Percentiles rank a stretch among this genome's conserved stretches.
phyloP scores from a whole-genome alignment of 2,329 filamentous ascomycete genomes.

The Trichophyton simii region DNA sequence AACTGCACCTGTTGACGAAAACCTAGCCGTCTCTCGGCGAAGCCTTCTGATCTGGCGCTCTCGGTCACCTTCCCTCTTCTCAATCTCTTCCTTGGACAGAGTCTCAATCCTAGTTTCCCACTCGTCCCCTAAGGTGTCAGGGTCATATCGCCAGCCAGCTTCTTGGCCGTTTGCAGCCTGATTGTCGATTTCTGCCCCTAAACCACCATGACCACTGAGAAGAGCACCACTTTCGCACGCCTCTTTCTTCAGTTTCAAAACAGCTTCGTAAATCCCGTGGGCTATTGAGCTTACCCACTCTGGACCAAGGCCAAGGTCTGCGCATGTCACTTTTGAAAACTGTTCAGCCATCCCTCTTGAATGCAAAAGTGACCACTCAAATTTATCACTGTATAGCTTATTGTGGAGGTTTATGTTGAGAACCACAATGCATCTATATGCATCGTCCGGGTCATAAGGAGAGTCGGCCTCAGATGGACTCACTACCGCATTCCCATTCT shows the following conservation, averaged over 20 bases:
- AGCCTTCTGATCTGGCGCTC: constrained; percentile 80
- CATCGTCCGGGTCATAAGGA: constrained; percentile 79
- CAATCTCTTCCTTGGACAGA: constrained; percentile 89
- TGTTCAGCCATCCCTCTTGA: constrained; percentile 82
- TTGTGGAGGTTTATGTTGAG: constrained; percentile 87
- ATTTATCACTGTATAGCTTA: constrained; percentile 88
- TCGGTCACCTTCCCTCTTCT: constrained; percentile 87
- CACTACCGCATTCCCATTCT: constrained; percentile 20
- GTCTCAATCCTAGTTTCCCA: constrained; percentile 75
- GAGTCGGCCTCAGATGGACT: constrained; percentile 47
- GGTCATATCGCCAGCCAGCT: constrained; percentile 91
- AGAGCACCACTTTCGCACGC: constrained; percentile 84
- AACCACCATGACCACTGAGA: constrained; percentile 58
- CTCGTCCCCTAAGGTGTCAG: constrained; percentile 70
- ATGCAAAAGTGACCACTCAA: constrained; percentile 92
- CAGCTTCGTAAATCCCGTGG: constrained; percentile 93
- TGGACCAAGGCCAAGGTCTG: constrained; percentile 74
- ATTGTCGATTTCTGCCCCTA: constrained; percentile 66
- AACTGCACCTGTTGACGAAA: constrained; percentile 76
- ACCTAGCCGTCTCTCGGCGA: constrained; percentile 79
- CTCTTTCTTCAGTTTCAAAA: constrained; percentile 86
- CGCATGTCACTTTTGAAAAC: constrained; percentile 85
- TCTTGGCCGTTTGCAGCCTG: constrained; percentile 71
- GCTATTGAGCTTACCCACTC: constrained; percentile 94
- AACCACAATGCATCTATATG: constrained; percentile 83